Evolutionary conservation across 768 basidiomycete species (phyloP).

Genomic region (Boletus insuetus): DNA sequence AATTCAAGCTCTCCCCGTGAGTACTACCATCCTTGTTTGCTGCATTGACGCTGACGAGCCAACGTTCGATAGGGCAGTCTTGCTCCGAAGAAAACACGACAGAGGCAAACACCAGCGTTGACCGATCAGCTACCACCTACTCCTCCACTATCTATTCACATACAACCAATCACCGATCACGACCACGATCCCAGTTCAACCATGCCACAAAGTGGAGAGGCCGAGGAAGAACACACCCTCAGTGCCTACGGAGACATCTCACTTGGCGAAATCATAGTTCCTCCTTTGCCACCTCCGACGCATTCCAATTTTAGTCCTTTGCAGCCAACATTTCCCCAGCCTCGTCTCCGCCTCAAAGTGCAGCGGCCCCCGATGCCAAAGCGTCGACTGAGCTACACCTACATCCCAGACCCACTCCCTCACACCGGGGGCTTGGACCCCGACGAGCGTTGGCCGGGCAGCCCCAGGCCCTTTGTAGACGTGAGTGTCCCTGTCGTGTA

Average conservation of each 20-base stretch:
- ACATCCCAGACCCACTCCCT: constrained; percentile 6
- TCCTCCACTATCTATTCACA: not conserved
- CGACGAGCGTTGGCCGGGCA: constrained; percentile 15
- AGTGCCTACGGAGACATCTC: constrained; percentile 47
- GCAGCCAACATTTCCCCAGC: constrained; percentile 6
- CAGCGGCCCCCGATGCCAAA: constrained; percentile 29
- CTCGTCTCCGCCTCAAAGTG: constrained; percentile 25
- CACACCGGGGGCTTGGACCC: not conserved
- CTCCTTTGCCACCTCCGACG: constrained; percentile 22
- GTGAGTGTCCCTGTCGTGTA: constrained; percentile 9
- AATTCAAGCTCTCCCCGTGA: constrained; percentile 5
- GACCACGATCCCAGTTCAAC: not conserved
- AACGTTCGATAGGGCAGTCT: constrained; percentile 5
- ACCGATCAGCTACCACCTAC: not conserved
- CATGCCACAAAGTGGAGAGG: not conserved
- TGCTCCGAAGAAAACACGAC: not conserved
- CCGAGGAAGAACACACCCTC: constrained; percentile 40
- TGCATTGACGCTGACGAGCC: not conserved
- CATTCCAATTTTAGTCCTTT: not conserved
- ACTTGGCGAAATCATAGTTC: constrained; percentile 34
- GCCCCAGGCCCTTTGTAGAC: constrained; percentile 5
- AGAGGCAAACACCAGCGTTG: not conserved
- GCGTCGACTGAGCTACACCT: constrained; percentile 15
- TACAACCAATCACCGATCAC: not conserved
- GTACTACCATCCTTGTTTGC: not conserved